phyloP scores from a whole-genome alignment of 2,329 filamentous ascomycete genomes.

The Beauveria sp. region DNA sequence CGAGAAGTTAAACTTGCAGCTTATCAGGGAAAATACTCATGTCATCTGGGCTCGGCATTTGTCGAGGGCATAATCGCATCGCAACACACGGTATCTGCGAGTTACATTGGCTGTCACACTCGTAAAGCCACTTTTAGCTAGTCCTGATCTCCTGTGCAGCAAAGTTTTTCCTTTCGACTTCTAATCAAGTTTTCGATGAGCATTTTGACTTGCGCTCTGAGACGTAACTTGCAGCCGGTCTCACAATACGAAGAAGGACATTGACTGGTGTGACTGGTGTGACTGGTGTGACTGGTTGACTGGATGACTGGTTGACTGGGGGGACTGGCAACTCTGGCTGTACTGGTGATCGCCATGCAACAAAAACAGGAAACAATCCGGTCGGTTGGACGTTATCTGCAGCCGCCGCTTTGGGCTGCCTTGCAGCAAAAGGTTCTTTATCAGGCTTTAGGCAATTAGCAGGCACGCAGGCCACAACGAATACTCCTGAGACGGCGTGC shows the following conservation, averaged over 20 bases:
- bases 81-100: neutral
- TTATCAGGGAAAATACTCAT: neutral
- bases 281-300: too few species aligned
- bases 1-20: too few species aligned
- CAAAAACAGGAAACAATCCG: neutral
- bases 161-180: neutral
- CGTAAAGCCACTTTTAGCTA: neutral
- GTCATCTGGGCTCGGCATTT: neutral
- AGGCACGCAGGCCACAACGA: too few species aligned
- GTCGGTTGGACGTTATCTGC: too few species aligned
- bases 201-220: neutral
- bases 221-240: neutral
- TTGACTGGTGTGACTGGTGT: too few species aligned
- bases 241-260: neutral
- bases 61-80: neutral
- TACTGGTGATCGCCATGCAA: neutral
- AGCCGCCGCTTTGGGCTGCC: neutral
- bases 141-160: neutral
- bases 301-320: too few species aligned
- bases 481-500: neutral
- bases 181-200: neutral
- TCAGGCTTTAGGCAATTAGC: neutral
- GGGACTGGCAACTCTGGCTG: neutral
- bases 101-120: neutral
- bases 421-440: neutral